Evolutionary conservation across 805 yeast genomes (phyloP), one percentile per base, ranked within the genome.

Genomic region (Candida tallmaniae): DNA sequence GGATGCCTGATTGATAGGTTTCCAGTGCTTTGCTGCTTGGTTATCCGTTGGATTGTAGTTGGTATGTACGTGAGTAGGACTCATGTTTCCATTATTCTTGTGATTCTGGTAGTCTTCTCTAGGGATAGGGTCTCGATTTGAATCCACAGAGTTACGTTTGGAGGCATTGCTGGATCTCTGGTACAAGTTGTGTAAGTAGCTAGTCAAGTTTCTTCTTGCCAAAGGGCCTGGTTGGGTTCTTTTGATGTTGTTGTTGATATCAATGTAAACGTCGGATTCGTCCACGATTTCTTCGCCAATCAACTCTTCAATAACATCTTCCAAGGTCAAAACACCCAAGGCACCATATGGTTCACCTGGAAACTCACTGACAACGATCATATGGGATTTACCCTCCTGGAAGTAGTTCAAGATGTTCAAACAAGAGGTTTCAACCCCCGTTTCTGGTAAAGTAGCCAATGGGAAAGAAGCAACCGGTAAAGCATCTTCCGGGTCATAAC

Each of bases 231-330:
- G 90, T 39, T 74, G 75, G 25, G 70, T 68, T 52, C 90, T 68
- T 60, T 85, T 84, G 52, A 89, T 87, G 40, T 86, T 86, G 44
- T 84, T 83, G 58, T 86, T 86, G 43, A 89, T 83, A 60, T 90
- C 97, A 38, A 89, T 75, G 52, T 83, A 88, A 13, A 93, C 97
- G 55, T 90, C 98, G 16, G 88, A 78, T 62, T 90, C 98, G 54
- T 90, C 98, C 27, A 90, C 90, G 51, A 90, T 90, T 57, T 90
- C 98, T 60, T 90, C 97, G 32, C 98, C 98, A 57, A 90, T 90
- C 44, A 90, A 71, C 61, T 90, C 98, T 59, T 90, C 98, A 52
- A 90, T 93, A n/a, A 90, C 97, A 54, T 90, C 98, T 60, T 90
- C 98, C 41, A 90, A 68, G 1, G 98, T 90, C 28, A 90, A 67